Percentiles rank a stretch among this genome's conserved stretches.
Conservation (phyloP, 2,329 filamentous ascomycete species). For the Fusarium sp. region DNA sequence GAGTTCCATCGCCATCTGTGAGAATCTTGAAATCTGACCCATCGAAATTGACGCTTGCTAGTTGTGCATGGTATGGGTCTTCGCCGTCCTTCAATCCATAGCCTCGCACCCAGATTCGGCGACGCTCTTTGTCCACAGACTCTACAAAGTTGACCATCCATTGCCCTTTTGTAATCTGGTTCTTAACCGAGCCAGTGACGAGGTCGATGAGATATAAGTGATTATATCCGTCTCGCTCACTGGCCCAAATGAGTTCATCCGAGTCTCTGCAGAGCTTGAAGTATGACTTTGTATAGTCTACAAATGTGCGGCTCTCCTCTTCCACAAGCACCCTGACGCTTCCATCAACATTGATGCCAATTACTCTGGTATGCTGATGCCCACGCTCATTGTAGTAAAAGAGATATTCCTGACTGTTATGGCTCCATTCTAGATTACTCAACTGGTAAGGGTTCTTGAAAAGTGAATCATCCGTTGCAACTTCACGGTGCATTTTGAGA, state of each 20-base stretch:
- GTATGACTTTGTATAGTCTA: conserved; percentile 43
- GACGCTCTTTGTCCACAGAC: conserved; percentile 32
- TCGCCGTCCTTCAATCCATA: conserved; percentile 38
- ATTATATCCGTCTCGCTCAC: conserved; percentile 48
- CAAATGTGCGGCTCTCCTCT: conserved; percentile 45
- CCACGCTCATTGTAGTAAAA: conserved; percentile 49
- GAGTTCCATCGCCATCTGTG: conserved; percentile 47
- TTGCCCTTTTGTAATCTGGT: conserved; percentile 45
- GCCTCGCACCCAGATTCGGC: conserved; percentile 38
- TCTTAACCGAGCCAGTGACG: conserved; percentile 26
- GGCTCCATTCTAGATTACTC: conserved; percentile 43
- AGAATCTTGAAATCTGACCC: conserved; percentile 44
- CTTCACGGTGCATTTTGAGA: conserved; percentile 31
- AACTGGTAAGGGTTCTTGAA: conserved; percentile 45
- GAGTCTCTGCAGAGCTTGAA: conserved; percentile 12
- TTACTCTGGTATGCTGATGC: conserved; percentile 39
- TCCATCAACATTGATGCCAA: conserved; percentile 35
- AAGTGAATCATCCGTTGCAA: conserved; percentile 37
- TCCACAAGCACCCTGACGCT: conserved; percentile 38
- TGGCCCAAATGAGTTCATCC: conserved; percentile 47
- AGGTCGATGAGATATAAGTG: conserved; percentile 47
- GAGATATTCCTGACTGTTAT: conserved; percentile 40
- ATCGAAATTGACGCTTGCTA: conserved; percentile 44
- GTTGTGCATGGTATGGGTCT: conserved; percentile 47
- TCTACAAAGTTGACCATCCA: conserved; percentile 46